Conservation (phyloP, 257 asterid species). For the Plantago major region DNA sequence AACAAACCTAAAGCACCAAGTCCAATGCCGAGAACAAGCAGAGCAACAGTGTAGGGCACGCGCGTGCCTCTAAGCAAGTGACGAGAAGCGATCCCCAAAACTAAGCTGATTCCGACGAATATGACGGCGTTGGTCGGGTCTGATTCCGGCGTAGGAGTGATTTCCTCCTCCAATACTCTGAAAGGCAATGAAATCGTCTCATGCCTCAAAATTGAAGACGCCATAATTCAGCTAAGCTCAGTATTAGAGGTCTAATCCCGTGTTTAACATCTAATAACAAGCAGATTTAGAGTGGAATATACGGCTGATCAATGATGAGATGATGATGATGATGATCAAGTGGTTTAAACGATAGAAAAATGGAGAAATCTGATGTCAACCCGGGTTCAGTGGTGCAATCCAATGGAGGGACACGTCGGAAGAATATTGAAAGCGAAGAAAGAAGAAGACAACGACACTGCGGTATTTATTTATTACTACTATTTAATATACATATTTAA, state of each 20-base stretch:
- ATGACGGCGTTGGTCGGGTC: conserved; percentile 78
- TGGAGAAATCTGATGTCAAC: too few relatives aligned
- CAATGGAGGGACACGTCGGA: conserved; percentile 1
- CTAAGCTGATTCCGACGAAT: conserved; percentile 82
- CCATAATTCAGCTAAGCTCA: conserved; percentile 10
- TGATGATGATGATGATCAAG: too few relatives aligned
- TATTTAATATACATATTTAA: too few relatives aligned
- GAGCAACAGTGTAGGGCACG: conserved; percentile 88
- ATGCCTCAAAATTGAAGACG: conserved; percentile 20
- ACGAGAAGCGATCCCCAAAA: conserved; percentile 77
- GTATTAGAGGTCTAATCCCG: too few relatives aligned
- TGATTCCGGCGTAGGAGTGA: conserved; percentile 17
- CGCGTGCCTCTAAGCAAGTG: conserved; percentile 86
- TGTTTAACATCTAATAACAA: conserved; percentile 30
- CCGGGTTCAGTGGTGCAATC: background rate
- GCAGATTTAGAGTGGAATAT: too few relatives aligned
- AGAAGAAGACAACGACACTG: too few relatives aligned
- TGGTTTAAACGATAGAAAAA: conserved; percentile 26
- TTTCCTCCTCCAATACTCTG: conserved; percentile 40
- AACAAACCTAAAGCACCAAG: conserved; percentile 78
- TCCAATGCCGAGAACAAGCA: conserved; percentile 81
- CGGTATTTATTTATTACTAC: too few relatives aligned
- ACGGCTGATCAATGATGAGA: too few relatives aligned
- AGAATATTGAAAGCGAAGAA: conserved; percentile 24
- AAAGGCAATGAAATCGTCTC: conserved; percentile 29